Percentiles rank a stretch among this genome's conserved stretches.
These are phyloP conservation scores for Phytophthora crassamura DNA, from an alignment of 352 stramenopile genomes.

Conservation along the genomic window DNA sequence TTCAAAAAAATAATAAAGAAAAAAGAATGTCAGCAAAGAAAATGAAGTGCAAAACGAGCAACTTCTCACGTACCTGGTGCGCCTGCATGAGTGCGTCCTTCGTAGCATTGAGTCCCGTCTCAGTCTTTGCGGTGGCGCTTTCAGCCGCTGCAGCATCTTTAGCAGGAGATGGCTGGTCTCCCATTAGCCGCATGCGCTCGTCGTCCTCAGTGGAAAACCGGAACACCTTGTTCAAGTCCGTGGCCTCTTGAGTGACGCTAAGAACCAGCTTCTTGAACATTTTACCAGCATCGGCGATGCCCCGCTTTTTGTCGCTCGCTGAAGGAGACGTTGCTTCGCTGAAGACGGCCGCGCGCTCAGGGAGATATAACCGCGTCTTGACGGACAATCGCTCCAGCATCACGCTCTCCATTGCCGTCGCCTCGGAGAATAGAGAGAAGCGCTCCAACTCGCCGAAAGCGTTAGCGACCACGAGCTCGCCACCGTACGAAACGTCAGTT, in stretches of 20 bases:
- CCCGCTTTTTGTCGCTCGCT: slow-evolving; percentile 52
- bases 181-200: slow-evolving; percentile 64
- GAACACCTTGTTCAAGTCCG: slow-evolving; percentile 81
- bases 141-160: slow-evolving; percentile 23
- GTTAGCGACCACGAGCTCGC: slow-evolving; percentile 69
- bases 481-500: slow-evolving; percentile 51
- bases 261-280: slow-evolving; percentile 84
- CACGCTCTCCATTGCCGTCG: slow-evolving; percentile 57
- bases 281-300: slow-evolving; percentile 56
- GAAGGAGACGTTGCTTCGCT: slow-evolving; percentile 34
- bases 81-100: slow-evolving; percentile 75
- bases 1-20: slow-evolving; percentile 28
- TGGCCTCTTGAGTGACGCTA: slow-evolving; percentile 61
- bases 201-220: slow-evolving; percentile 69
- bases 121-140: slow-evolving; percentile 30
- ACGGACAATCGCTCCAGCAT: slow-evolving; percentile 63
- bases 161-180: slow-evolving; percentile 41
- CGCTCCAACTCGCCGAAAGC: slow-evolving; percentile 70
- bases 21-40: slow-evolving; percentile 2
- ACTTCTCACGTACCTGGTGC: slow-evolving; percentile 53
- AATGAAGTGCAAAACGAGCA: slow-evolving; percentile 3
- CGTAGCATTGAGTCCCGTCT: slow-evolving; percentile 48
- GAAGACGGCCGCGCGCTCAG: slow-evolving; percentile 46
- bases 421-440: slow-evolving; percentile 65
- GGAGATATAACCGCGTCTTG: slow-evolving; percentile 52